Evolutionary conservation across 768 basidiomycete species (phyloP), one percentile per base, ranked within the genome.

Genomic region (Tulasnella sp.): DNA sequence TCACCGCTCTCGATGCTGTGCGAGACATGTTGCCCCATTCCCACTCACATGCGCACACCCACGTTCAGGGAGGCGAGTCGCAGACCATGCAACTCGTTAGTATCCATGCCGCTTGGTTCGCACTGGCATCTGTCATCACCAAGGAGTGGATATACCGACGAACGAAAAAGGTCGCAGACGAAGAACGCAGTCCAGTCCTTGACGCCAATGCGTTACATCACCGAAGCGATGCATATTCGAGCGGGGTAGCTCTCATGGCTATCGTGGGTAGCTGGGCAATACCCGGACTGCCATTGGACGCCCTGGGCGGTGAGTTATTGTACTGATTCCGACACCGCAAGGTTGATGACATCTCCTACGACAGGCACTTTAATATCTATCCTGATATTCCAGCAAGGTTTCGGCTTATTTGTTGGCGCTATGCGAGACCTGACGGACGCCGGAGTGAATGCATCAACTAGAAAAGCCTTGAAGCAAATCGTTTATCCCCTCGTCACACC

Each of bases 121-220:
- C 96, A 6, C 80, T 81, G 1, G 64, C 81, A 19, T 82, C 87
- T 61, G 80, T 98, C 2, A 49, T 89, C 3, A 69, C 77, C 59
- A 99, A 99, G 67, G 96, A 99, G 69, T 97, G 85, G 83, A 68
- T 99, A 11, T 98, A 94, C 69, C 75, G 92, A 40, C 72, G 83
- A 43, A 98, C 92, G 45, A 86, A 85, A 66, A 79, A 77, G 54
- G 93, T 99, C 29, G 96, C 94, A 9, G 81, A 88, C 57, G 80
- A 89, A 63, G 92, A 97, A 69, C 82, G 82, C 64, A 89, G 86
- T 65, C 87, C 89, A 3, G 96, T 99, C 0, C 71, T 99, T 51
- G 73, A 84, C 17, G 96, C 96, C n/a, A 99, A 98, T 67, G 96
- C 94, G 5, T 77, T 92, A 56, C 94, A 98, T 68, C 96, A 99